A percentile compares a stretch with the other conserved stretches of the same genome.
These are phyloP conservation scores for Gossypium mustelinum DNA, from an alignment of 345 rosid genomes.

Conservation along the genomic window DNA sequence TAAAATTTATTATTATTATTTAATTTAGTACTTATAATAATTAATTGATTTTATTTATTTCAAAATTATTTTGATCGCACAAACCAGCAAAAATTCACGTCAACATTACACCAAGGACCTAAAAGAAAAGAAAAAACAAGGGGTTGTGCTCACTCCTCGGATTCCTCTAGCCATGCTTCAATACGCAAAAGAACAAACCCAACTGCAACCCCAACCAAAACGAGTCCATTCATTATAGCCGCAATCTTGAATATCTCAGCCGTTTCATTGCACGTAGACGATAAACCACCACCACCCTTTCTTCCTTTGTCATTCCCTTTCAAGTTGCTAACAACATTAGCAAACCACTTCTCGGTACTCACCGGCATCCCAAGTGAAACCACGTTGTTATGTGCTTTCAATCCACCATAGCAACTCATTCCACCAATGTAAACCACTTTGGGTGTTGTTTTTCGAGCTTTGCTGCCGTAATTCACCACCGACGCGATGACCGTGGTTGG, in stretches of 20 bases:
- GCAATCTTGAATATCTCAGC: slow-evolving; percentile 58
- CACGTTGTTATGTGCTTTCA: slow-evolving; percentile 41
- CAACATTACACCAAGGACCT: neutral
- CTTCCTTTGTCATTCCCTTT: slow-evolving; percentile 24
- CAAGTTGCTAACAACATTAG: slow-evolving; percentile 30
- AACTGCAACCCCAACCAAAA: slow-evolving; percentile 54
- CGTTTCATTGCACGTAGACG: slow-evolving; percentile 38
- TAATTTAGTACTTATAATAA: too few relatives aligned
- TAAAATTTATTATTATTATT: too few relatives aligned
- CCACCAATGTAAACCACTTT: slow-evolving; percentile 34
- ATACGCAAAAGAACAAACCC: slow-evolving; percentile 57
- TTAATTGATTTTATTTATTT: too few relatives aligned
- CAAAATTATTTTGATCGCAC: neutral
- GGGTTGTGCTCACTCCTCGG: slow-evolving; percentile 23
- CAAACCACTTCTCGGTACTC: slow-evolving; percentile 37
- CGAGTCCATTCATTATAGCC: slow-evolving; percentile 54
- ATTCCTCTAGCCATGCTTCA: slow-evolving; percentile 56
- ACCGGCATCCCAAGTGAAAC: slow-evolving; percentile 35
- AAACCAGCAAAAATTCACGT: neutral
- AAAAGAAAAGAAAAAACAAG: too few relatives aligned
- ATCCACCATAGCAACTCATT: slow-evolving; percentile 36
- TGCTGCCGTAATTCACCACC: slow-evolving; percentile 10
- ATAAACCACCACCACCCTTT: slow-evolving; percentile 26
- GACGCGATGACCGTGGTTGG: slow-evolving; percentile 26
- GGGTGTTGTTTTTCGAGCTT: slow-evolving; percentile 22